Conservation (phyloP, 495 filamentous ascomycete species). For the Glonium stellatum region DNA sequence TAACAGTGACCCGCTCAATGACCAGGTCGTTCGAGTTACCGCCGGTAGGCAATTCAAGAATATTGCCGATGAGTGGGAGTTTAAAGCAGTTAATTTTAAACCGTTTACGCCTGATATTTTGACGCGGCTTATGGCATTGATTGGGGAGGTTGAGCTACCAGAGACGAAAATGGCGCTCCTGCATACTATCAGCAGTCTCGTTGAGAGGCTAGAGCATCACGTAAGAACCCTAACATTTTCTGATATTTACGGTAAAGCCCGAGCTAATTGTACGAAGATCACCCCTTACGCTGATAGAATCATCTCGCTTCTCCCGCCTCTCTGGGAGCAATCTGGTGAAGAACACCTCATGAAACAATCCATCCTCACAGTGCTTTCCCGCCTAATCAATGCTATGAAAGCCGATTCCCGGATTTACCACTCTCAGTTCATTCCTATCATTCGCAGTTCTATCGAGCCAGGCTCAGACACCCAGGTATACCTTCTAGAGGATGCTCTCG, state of each 20-base stretch:
- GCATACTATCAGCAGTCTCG: constrained; percentile 72
- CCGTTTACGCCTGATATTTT: constrained; percentile 68
- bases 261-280: constrained; percentile 39
- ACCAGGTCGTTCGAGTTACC: constrained; percentile 85
- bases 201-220: constrained; percentile 68
- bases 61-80: constrained; percentile 78
- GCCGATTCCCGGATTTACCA: constrained; percentile 66
- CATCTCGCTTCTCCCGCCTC: constrained; percentile 65
- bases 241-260: not conserved
- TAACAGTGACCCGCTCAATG: constrained; percentile 68
- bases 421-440: constrained; percentile 65
- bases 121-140: constrained; percentile 60
- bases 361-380: constrained; percentile 73
- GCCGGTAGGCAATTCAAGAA: constrained; percentile 75
- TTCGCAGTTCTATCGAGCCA: constrained; percentile 67
- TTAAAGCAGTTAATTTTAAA: constrained; percentile 59
- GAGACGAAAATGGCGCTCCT: constrained; percentile 85
- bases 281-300: constrained; percentile 71
- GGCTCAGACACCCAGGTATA: constrained; percentile 74
- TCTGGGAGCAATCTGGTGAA: constrained; percentile 77
- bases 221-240: constrained; percentile 38
- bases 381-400: constrained; percentile 72
- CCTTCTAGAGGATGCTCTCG: constrained; percentile 84
- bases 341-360: constrained; percentile 88
- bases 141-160: constrained; percentile 70